Conservation (phyloP, 306 rosid genomes). For the Boehmeria nivea region DNA sequence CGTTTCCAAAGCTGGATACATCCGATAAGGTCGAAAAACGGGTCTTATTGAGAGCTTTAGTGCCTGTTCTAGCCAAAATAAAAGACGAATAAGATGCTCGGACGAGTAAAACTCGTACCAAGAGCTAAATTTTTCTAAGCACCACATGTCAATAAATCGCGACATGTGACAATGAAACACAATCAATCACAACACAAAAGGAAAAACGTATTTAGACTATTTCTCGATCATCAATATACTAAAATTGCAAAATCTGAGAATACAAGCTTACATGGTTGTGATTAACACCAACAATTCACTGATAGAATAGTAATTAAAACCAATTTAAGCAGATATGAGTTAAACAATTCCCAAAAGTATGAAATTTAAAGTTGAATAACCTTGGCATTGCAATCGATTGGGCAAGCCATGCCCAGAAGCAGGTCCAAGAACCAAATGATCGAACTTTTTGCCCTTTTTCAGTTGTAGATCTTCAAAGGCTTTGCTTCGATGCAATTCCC, state of each 20-base stretch:
- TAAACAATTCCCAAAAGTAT: neutral
- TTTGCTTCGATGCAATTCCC: slow-evolving; percentile 51
- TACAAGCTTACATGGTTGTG: neutral
- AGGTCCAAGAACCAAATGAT: slow-evolving; percentile 81
- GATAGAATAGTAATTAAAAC: neutral
- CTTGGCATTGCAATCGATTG: slow-evolving; percentile 81
- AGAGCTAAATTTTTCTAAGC: too few relatives aligned
- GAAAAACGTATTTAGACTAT: neutral
- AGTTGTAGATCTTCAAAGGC: slow-evolving; percentile 32
- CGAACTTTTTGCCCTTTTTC: slow-evolving; percentile 51
- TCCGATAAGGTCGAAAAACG: slow-evolving; percentile 26
- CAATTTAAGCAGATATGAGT: neutral
- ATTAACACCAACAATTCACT: neutral
- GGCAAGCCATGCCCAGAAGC: slow-evolving; percentile 88
- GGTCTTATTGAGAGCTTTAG: slow-evolving; percentile 68
- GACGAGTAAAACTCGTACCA: too few relatives aligned
- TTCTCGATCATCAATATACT: too few relatives aligned
- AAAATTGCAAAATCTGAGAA: neutral
- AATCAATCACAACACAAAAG: neutral
- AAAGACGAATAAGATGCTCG: slow-evolving; percentile 19
- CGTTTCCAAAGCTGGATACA: slow-evolving; percentile 25
- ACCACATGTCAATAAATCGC: too few relatives aligned
- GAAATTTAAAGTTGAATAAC: slow-evolving; percentile 20
- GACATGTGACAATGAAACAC: too few relatives aligned
- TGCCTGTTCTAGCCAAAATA: slow-evolving; percentile 42